Base-by-base conservation (phyloP, 805 yeast species). In the Candida bentonensis region DNA sequence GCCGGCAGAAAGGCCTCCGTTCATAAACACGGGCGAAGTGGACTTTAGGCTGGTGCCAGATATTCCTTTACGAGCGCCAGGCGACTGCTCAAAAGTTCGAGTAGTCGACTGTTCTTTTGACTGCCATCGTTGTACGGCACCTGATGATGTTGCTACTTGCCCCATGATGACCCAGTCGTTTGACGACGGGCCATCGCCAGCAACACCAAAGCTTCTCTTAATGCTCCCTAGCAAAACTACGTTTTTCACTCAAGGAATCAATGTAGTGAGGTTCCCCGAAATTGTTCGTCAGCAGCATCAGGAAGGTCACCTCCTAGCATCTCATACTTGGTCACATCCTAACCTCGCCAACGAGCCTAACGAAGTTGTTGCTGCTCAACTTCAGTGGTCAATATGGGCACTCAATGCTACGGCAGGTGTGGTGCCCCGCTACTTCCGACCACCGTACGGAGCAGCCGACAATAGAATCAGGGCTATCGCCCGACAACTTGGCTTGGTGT, bases 311-410 rank as follows among this genome's bases (percentile, higher is more conserved):
- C 64, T 87, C 23, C 62, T 87, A 57, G 96, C 83, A 1, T 73
- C 86, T 0, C 98, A 89, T 59, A 85, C 96, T 0, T 89, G 96
- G 96, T 77, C 87, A 1, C 97, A 89, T 64, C 77, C 78, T 46
- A 84, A 80, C 53, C 70, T 89, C 48, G 96, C 96, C 1, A 62
- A 78, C 1, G 67, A 88, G 45, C 61, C 77, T 21, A 87, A 87
- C 57, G 89, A 86, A 61, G 74, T 84, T 49, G 76, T 89, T 17
- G 77, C 82, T 45, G 95, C 96, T 0, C 95, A 89, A 59, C 64
- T 89, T 30, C 80, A 88, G 61, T 89, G 98, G 98, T 79, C 94
- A 1, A 77, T 86, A 25, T 89, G 96, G 96, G 96, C 96, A 3
- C 84, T 88, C 87, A 88, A 89, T 64, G 96, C 96, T 1, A 87